phyloP scores from a whole-genome alignment of 257 asterid species.

The Salvia rosmarinus region DNA sequence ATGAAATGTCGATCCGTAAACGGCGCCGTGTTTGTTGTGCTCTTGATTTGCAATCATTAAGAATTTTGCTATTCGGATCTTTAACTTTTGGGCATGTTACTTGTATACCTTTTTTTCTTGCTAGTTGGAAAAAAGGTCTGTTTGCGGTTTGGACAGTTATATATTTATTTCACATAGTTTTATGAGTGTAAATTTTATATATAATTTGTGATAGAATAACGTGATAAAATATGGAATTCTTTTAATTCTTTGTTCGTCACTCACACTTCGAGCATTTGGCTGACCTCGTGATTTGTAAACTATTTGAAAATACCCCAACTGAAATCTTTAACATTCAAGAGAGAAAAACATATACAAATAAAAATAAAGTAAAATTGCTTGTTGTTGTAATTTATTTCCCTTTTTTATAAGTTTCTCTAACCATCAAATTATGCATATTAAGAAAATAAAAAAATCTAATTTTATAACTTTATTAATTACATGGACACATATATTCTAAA shows the following conservation, averaged over 20 bases:
- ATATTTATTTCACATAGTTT: background rate
- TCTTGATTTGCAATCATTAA: slow-evolving; percentile 19
- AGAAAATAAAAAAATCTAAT: too few relatives aligned
- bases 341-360: background rate
- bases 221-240: too few relatives aligned
- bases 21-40: slow-evolving; percentile 58
- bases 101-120: slow-evolving; percentile 20
- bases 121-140: background rate
- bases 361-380: background rate
- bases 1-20: slow-evolving; percentile 35
- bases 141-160: background rate
- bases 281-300: too few relatives aligned
- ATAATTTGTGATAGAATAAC: too few relatives aligned
- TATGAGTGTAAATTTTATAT: too few relatives aligned
- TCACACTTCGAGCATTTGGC: background rate
- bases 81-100: slow-evolving; percentile 30
- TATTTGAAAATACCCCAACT: background rate
- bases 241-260: background rate
- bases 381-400: background rate
- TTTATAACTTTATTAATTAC: too few relatives aligned
- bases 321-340: background rate
- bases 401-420: too few relatives aligned
- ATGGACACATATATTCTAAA: too few relatives aligned
- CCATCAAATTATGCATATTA: too few relatives aligned
- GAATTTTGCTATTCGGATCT: slow-evolving; percentile 20